Percentiles rank a stretch among this genome's conserved stretches.
These are phyloP conservation scores for Circinella umbellata DNA, from an alignment of 371 early-diverging fungal species.

Conservation along the genomic window DNA sequence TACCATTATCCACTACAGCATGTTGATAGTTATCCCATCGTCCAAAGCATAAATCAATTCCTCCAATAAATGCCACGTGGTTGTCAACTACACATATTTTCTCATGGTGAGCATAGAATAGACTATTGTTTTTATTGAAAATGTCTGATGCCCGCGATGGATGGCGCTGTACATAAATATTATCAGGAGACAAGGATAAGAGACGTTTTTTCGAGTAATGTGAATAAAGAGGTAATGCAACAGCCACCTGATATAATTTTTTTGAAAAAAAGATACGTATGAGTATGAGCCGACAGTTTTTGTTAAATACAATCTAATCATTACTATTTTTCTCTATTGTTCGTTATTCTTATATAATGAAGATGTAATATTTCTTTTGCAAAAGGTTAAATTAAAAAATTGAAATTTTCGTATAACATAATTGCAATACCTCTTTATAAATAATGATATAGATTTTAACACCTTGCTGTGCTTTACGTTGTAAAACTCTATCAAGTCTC, in stretches of 20 bases:
- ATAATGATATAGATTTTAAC: slow-evolving; percentile 87
- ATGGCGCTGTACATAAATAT: slow-evolving; percentile 71
- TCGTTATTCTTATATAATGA: no score
- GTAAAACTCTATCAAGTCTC: slow-evolving; percentile 80
- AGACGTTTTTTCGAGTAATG: slow-evolving; percentile 76
- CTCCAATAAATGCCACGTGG: slow-evolving; percentile 79
- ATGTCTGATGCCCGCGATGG: slow-evolving; percentile 67
- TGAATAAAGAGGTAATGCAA: slow-evolving; percentile 79
- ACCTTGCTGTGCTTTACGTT: slow-evolving; percentile 85
- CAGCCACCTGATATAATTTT: slow-evolving; percentile 24
- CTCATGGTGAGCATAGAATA: slow-evolving; percentile 25
- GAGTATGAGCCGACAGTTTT: no score
- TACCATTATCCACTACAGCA: slow-evolving; percentile 71
- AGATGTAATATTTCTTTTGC: no score
- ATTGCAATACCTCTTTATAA: slow-evolving; percentile 77
- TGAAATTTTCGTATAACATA: no score
- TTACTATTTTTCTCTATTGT: no score
- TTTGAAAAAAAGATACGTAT: neutral
- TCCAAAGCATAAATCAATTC: slow-evolving; percentile 85
- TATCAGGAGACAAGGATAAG: slow-evolving; percentile 55
- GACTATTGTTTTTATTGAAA: slow-evolving; percentile 35
- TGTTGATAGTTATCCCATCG: slow-evolving; percentile 88
- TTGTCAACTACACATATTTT: slow-evolving; percentile 78
- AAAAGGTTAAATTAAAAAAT: no score
- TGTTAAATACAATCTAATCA: no score